Conservation (phyloP, 805 yeast genomes). For the Candida saitoana region DNA sequence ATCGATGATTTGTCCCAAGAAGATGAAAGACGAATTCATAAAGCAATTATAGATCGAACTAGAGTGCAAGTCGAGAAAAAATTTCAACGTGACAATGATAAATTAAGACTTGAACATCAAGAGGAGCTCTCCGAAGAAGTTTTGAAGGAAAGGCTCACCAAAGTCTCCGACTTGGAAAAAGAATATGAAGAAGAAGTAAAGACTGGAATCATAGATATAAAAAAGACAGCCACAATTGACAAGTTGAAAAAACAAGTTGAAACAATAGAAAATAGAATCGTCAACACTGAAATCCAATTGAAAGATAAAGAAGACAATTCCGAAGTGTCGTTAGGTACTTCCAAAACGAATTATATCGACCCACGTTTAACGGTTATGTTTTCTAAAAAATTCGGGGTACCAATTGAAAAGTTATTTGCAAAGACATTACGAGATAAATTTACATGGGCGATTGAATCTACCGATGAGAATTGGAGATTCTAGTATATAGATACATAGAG, state of each 20-base stretch:
- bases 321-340: constrained; percentile 87
- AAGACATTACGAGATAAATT: constrained; percentile 90
- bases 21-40: constrained; percentile 56
- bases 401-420: constrained; percentile 87
- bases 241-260: constrained; percentile 70
- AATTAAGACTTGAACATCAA: constrained; percentile 54
- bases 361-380: constrained; percentile 89
- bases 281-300: constrained; percentile 65
- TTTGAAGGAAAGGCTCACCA: constrained; percentile 53
- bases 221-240: constrained; percentile 52
- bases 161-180: constrained; percentile 48
- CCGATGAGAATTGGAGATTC: constrained; percentile 84
- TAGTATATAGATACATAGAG: constrained; percentile 18
- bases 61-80: constrained; percentile 60
- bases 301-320: constrained; percentile 94
- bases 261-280: constrained; percentile 65
- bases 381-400: constrained; percentile 79
- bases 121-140: constrained; percentile 51
- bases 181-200: constrained; percentile 56
- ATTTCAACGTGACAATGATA: constrained; percentile 75
- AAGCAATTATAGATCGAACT: constrained; percentile 59
- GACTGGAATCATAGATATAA: constrained; percentile 55
- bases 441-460: constrained; percentile 92
- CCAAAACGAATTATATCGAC: constrained; percentile 92
- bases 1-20: constrained; percentile 63